Conservation (phyloP, 2,329 filamentous ascomycete genomes). For the Cryoendolithus antarcticus region DNA sequence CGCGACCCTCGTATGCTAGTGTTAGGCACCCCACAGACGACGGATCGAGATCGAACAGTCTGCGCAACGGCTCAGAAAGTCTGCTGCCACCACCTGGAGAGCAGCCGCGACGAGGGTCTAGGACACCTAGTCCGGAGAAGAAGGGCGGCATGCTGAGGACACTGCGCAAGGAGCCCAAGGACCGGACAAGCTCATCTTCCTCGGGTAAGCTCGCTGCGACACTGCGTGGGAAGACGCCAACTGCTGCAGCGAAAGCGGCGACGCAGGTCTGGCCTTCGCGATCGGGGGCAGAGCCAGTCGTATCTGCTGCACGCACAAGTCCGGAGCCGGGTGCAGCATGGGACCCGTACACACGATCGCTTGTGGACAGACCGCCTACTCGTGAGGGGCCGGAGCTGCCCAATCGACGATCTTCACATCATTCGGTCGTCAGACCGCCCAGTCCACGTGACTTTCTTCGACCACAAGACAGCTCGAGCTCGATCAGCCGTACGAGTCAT, state of each 20-base stretch:
- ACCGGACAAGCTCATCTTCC: conserved; percentile 18
- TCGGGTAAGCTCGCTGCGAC: conserved; percentile 35
- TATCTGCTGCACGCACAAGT: not conserved
- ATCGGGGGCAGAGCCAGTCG: conserved; percentile 11
- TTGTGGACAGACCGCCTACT: conserved; percentile 15
- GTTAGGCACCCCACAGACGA: conserved; percentile 34
- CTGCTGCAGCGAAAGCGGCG: conserved; percentile 49
- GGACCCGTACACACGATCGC: conserved; percentile 23
- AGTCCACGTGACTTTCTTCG: conserved; percentile 19
- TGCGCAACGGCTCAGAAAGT: conserved; percentile 11
- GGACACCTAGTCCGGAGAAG: conserved; percentile 51
- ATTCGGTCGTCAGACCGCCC: conserved; percentile 15
- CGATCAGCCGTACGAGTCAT: not conserved
- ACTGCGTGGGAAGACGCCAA: conserved; percentile 33
- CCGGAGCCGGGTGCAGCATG: conserved; percentile 6
- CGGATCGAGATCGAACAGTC: conserved; percentile 14
- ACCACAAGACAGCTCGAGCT: conserved; percentile 9
- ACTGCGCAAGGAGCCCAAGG: conserved; percentile 17
- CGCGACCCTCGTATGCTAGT: conserved; percentile 35
- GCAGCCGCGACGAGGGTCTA: conserved; percentile 33
- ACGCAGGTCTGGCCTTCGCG: conserved; percentile 43
- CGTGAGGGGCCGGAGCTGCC: conserved; percentile 1
- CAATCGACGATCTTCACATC: conserved; percentile 14
- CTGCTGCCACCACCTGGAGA: conserved; percentile 13
- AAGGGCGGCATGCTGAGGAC: conserved; percentile 42